Conservation (phyloP, 768 basidiomycete species). For the Panaeolus cyanescens region DNA sequence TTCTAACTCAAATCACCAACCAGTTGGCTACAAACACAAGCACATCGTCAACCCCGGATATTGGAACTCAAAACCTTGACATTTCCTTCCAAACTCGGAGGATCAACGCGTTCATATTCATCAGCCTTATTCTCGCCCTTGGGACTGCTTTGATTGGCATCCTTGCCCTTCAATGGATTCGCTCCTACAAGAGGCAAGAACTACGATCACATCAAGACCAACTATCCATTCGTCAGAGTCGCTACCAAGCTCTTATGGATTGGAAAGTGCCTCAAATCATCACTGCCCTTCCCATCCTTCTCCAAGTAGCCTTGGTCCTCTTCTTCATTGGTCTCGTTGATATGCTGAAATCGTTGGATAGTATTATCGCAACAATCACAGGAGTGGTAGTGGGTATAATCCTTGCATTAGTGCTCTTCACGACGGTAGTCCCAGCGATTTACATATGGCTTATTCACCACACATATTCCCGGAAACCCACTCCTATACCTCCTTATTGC, state of each 20-base stretch:
- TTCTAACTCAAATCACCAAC: conserved; percentile 15
- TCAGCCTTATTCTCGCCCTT: conserved; percentile 27
- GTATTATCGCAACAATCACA: conserved; percentile 13
- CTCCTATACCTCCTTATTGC: conserved; percentile 16
- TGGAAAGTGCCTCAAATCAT: conserved; percentile 23
- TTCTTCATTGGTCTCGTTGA: conserved; percentile 23
- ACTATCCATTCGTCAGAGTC: conserved; percentile 19
- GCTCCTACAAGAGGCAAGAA: conserved; percentile 19
- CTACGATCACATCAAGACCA: conserved; percentile 14
- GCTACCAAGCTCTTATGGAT: conserved; percentile 16
- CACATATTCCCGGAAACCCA: neutral
- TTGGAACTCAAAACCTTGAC: neutral
- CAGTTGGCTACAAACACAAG: conserved; percentile 6
- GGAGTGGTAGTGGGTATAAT: conserved; percentile 17
- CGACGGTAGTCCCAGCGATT: conserved; percentile 13
- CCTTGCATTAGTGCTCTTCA: conserved; percentile 10
- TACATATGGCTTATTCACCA: conserved; percentile 10
- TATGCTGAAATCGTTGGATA: conserved; percentile 17
- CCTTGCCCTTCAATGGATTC: conserved; percentile 25
- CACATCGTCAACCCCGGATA: neutral
- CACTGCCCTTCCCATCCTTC: conserved; percentile 15
- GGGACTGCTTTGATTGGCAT: conserved; percentile 27
- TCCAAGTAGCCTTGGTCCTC: conserved; percentile 18
- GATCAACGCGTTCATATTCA: conserved; percentile 31
- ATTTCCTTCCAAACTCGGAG: conserved; percentile 12